Evolutionary conservation across 2,329 filamentous ascomycete genomes (phyloP), one percentile per base, ranked within the genome.

Genomic region (Massarina eburnea): DNA sequence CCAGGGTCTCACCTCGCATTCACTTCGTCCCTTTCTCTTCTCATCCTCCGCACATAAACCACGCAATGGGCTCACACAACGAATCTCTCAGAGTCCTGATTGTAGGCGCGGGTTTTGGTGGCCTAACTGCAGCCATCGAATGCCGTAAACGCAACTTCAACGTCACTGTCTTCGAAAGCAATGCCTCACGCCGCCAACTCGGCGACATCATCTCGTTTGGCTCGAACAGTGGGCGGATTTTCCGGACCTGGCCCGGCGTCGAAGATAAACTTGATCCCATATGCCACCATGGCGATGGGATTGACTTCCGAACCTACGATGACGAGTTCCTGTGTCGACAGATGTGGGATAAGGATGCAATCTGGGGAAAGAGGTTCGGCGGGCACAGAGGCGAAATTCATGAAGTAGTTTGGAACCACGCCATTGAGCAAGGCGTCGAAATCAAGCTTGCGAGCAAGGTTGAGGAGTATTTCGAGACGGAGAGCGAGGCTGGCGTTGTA

Each of bases 161-260:
- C 19, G 80, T 82, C 21, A 69, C 73, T 46, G 71, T 84, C 40
- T 80, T 82, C 55, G 81, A 83, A 54, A 72, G 74, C 2, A 81
- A 80, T 46, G 54, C 53, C 4, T 74, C 77, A 44, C 73, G 82
- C 33, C 82, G 82, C 49, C 66, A 71, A 3, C 73, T 84, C 0
- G 81, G 81, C 36, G 79, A 84, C 66, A 81, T 83, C 52, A 83
- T 83, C 56, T 79, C 76, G 12, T 83, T 83, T 51, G 80, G 80
- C 4, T 71, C 77, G 38, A 84, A 84, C 56, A 78, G 73, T n/a
- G 79, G 80, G 0, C 76, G 80, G 32, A 82, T 84, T 51, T 82
- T 83, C 56, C 59, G 75, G 35, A 75, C 80, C 27, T 63, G 64
- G 61, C 60, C 70, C 15, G 67, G 70, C 21, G 71, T 82, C 10